Conservation (phyloP, 2,329 filamentous ascomycete species). For the Ascochyta clinopodiicola region DNA sequence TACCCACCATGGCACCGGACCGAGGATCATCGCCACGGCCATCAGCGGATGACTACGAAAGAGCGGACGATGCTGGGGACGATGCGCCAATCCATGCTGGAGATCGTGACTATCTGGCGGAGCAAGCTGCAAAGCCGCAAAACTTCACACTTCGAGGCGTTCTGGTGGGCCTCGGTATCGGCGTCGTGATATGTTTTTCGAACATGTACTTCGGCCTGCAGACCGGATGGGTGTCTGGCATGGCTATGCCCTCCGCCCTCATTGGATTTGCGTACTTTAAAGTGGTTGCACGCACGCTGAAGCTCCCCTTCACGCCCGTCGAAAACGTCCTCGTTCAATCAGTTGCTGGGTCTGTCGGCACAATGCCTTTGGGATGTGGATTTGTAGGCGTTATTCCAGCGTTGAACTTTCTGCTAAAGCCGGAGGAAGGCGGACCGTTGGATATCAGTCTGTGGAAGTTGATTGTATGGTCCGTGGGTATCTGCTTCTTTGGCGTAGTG, state of each 20-base stretch:
- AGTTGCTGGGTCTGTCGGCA: conserved; percentile 92
- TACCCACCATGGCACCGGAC: conserved; percentile 44
- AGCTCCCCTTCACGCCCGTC: conserved; percentile 86
- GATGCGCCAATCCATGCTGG: conserved; percentile 22
- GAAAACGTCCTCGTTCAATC: conserved; percentile 98
- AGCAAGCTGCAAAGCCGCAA: conserved; percentile 54
- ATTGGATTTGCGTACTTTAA: conserved; percentile 96
- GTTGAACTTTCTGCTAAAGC: conserved; percentile 81
- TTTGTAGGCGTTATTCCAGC: conserved; percentile 96
- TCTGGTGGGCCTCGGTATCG: conserved; percentile 79
- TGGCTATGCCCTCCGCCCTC: conserved; percentile 95
- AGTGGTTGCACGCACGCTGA: conserved; percentile 72
- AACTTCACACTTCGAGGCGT: conserved; percentile 89
- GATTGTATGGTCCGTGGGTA: conserved; percentile 86
- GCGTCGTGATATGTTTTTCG: conserved; percentile 90
- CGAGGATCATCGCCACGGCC: conserved; percentile 34
- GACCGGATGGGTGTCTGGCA: conserved; percentile 82
- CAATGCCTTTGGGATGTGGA: conserved; percentile 94
- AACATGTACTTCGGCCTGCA: conserved; percentile 99
- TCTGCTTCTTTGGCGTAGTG: conserved; percentile 96
- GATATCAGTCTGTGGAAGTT: conserved; percentile 76
- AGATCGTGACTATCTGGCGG: conserved; percentile 34
- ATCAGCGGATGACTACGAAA: conserved; percentile 27
- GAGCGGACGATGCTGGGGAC: conserved; percentile 28
- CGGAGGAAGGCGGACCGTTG: conserved; percentile 80